Base-by-base conservation (phyloP, 768 basidiomycete genomes). In the Lanmaoa pseudosensibilis region DNA sequence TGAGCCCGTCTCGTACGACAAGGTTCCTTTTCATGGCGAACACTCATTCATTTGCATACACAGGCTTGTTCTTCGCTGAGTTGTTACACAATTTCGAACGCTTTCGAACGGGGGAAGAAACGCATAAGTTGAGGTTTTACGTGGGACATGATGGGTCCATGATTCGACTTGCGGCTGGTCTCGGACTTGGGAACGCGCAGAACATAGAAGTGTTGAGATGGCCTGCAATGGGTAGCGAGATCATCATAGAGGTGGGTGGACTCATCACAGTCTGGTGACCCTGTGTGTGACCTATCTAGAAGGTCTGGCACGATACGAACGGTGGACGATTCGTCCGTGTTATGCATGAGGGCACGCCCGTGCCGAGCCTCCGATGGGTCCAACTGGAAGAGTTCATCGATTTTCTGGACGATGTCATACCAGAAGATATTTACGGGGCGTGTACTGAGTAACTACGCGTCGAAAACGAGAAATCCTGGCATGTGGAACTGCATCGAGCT, bases 121-220 rank as follows among this genome's bases (percentile, higher is more conserved):
- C 60, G 0, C 65, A 72, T 64, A 78, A 75, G 51, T 47, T 78
- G 19, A 68, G 69, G 37, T 72, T 80, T 56, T 76, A 78, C 44
- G 74, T 81, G 6, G 80, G 78, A 5, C 80, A 81, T 52, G 80
- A 81, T 50, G 78, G 79, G 9, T 72, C 77, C 11, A 77, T 81
- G 74, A 74, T 75, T 41, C 66, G 74, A 33, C 74, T 75, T 3
- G 74, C 72, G 33, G 63, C 69, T 5, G 74, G 74, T 9, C 71
- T 81, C 3, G 78, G 80, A 4, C 63, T 80, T 23, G 77, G 75
- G 16, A 63, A 65, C 25, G 43, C 54, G 19, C 56, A 56, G 9
- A 68, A 65, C 25, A 58, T 58, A 8, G 60, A 57, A 15, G 62
- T 64, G 2, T 56, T 79, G 50, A 73, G 77, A 36, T 82, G 80